Evolutionary conservation across 179 eudicot genomes (phyloP).

Genomic region (Silene noctiflora): DNA sequence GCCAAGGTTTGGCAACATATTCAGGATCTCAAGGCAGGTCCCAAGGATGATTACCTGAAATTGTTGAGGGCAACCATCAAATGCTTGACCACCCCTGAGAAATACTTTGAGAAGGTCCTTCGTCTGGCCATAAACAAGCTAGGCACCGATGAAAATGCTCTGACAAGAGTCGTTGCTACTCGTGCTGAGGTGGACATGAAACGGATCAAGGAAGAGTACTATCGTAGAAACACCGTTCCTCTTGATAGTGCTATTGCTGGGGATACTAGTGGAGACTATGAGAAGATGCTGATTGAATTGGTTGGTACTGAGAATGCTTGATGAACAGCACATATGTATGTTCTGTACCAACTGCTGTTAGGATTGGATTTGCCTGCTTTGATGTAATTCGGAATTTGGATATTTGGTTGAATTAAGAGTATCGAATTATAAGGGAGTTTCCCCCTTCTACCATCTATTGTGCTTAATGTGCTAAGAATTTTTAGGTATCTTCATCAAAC

Average conservation of each 20-base stretch:
- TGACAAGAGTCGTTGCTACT: constrained; percentile 76
- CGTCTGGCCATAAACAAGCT: constrained; percentile 59
- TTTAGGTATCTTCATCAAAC: too few species aligned
- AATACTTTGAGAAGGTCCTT: constrained; percentile 75
- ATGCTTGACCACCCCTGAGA: constrained; percentile 76
- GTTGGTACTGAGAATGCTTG: constrained; percentile 58
- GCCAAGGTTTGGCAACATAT: background rate
- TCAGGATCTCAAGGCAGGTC: constrained; percentile 74
- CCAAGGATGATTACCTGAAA: constrained; percentile 58
- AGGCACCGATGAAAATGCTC: constrained; percentile 87
- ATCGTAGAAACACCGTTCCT: constrained; percentile 69
- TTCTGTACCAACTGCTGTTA: background rate
- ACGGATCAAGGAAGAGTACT: constrained; percentile 71
- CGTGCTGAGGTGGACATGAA: constrained; percentile 81
- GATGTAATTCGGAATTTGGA: background rate
- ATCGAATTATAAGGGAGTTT: background rate
- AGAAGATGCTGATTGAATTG: constrained; percentile 72
- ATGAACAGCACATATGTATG: constrained; percentile 3
- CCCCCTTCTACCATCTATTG: background rate
- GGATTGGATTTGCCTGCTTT: constrained; percentile 22
- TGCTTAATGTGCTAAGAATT: background rate
- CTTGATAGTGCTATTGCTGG: constrained; percentile 63
- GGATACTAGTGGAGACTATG: constrained; percentile 81
- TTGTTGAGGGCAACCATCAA: constrained; percentile 66
- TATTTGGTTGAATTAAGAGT: background rate